Evolutionary conservation across 2,329 filamentous ascomycete species (phyloP), one percentile per base, ranked within the genome.

Genomic region (Colletotrichum ledebouriae): DNA sequence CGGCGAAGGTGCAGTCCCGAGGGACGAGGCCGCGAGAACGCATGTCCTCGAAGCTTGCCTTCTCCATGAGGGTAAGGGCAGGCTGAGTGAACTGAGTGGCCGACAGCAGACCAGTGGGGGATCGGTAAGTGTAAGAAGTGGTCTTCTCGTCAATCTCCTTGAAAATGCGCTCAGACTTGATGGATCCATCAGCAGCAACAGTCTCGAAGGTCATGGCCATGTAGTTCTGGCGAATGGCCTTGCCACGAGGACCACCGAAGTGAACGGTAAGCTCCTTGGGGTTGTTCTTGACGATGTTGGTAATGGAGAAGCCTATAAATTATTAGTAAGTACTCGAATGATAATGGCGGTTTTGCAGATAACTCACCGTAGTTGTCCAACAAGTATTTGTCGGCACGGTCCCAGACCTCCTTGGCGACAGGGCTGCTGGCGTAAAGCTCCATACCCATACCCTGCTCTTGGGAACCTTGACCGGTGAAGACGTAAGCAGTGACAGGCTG

Each of bases 131-230:
- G 86, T 99, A 99, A 0, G 93, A 98, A 6, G 92, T 93, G 2
- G 95, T 98, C 77, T 87, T 91, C 82, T 98, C 96, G 75, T 92
- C 89, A 75, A 99, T 94, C 76, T 97, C 94, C 85, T 99, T 98
- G 88, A 99, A 99, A 78, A 99, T 99, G 83, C 95, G 97, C 86
- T 99, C 96, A 0, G 96, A 98, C 82, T 98, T 98, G 84, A 97
- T 94, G 41, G 89, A 89, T 29, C 96, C 96, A 79, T 99, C 96
- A 2, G 93, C 84, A 67, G 92, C 92, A 60, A 99, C 94, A n/a
- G 95, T 97, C 85, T 99, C 96, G 81, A 98, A 99, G 55, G 95
- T 98, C 96, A 99, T 99, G 69, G 95, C 91, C 92, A 98, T 98
- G 86, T 99, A 99, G 83, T 99, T 99, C 78, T 97, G 92, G 71